Percentiles rank a stretch among this genome's conserved stretches.
Conservation (phyloP, 1,284 basidiomycete species). For the Tilletia walkeri region DNA sequence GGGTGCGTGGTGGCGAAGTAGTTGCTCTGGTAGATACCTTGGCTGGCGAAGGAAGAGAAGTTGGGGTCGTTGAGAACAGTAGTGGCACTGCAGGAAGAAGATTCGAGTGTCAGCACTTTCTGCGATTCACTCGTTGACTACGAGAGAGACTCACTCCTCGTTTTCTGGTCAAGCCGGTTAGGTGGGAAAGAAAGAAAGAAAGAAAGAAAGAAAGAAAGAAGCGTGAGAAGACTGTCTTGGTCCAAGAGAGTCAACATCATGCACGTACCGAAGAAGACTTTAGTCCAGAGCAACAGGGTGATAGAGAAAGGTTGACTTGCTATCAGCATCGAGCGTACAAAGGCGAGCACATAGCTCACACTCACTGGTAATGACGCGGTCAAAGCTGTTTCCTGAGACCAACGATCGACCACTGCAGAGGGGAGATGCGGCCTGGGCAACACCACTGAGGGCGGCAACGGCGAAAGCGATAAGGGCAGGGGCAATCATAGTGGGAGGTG, state of each 20-base stretch:
- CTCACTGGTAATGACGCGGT: slow-evolving; percentile 19
- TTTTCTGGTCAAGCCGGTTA: neutral
- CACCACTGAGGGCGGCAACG: slow-evolving; percentile 4
- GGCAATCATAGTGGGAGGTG: neutral
- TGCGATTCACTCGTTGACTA: neutral
- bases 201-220: too few species aligned
- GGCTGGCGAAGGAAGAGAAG: neutral
- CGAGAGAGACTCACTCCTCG: slow-evolving; percentile 14
- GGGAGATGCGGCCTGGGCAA: slow-evolving; percentile 21
- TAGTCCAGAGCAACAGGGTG: neutral
- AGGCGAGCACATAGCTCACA: neutral
- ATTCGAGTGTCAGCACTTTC: too few species aligned
- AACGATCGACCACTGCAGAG: slow-evolving; percentile 19
- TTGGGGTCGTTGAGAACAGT: slow-evolving; percentile 1
- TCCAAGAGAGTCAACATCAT: too few species aligned
- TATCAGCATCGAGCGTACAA: neutral
- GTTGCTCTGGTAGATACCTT: slow-evolving; percentile 21
- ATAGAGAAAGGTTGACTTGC: neutral
- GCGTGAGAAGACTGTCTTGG: too few species aligned
- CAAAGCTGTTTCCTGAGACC: slow-evolving; percentile 18
- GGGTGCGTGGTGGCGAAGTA: slow-evolving; percentile 19
- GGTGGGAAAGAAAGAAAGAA: too few species aligned
- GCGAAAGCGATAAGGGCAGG: slow-evolving; percentile 12
- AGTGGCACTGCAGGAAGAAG: neutral
- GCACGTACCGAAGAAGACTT: slow-evolving; percentile 18